These are phyloP conservation scores for Fusarium udum DNA, from an alignment of 2,329 filamentous ascomycete genomes.

Conservation along the genomic window DNA sequence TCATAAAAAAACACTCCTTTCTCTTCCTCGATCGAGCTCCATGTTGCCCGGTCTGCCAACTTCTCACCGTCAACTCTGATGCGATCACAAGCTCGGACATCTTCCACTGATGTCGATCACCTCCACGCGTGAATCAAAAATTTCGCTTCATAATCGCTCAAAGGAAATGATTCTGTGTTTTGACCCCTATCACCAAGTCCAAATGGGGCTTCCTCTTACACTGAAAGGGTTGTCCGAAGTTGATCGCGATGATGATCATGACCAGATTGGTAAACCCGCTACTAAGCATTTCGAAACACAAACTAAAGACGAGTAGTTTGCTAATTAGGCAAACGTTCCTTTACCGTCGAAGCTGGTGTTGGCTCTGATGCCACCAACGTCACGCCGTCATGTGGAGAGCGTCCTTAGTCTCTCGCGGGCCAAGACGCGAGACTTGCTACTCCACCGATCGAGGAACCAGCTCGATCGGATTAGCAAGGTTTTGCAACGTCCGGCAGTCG, in stretches of 20 bases:
- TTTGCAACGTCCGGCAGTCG: background rate
- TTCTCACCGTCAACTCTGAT: background rate
- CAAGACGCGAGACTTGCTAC: background rate
- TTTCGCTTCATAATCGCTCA: background rate
- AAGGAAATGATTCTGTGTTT: background rate
- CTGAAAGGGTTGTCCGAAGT: background rate
- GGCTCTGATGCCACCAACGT: conserved; percentile 5
- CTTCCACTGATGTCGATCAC: conserved; percentile 4
- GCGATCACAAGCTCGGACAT: background rate
- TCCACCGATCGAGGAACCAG: background rate
- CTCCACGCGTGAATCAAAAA: background rate
- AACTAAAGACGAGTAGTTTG: background rate
- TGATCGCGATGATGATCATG: conserved; percentile 6
- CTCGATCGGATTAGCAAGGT: background rate
- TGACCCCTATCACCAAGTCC: background rate
- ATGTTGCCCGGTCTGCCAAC: background rate
- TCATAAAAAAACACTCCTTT: background rate
- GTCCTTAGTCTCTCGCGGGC: background rate
- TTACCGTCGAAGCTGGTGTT: background rate
- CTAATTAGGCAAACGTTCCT: background rate
- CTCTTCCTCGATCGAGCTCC: background rate
- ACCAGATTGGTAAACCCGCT: background rate
- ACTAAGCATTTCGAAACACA: background rate
- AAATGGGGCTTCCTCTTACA: background rate
- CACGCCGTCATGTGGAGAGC: background rate